These are phyloP conservation scores for Globisporangium yorkense DNA, from an alignment of 352 stramenopile species.

Conservation along the genomic window DNA sequence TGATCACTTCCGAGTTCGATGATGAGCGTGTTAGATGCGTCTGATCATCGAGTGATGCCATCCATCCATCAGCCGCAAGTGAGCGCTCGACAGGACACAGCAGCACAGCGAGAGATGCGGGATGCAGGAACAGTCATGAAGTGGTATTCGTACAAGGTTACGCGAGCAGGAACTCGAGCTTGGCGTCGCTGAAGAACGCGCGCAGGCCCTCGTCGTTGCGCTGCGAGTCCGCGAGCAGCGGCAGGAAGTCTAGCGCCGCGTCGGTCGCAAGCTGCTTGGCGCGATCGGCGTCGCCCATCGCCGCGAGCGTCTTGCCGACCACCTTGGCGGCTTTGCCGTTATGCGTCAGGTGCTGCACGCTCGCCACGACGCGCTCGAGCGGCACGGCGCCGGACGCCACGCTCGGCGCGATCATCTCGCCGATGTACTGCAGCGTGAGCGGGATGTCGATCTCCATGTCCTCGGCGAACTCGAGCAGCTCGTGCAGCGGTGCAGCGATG, in stretches of 20 bases:
- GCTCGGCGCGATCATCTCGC: conserved; percentile 62
- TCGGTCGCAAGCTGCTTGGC: conserved; percentile 29
- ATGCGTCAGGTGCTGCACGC: conserved; percentile 37
- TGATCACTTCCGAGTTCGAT: too few species aligned
- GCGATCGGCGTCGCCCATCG: conserved; percentile 36
- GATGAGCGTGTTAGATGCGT: too few species aligned
- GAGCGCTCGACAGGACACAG: too few species aligned
- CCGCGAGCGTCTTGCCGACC: conserved; percentile 38
- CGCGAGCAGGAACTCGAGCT: conserved; percentile 15
- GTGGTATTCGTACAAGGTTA: conserved; percentile 15
- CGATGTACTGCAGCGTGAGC: conserved; percentile 60
- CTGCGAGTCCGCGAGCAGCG: conserved; percentile 10
- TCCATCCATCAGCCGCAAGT: too few species aligned
- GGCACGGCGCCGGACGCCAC: conserved; percentile 37
- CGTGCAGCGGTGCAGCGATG: conserved; percentile 34
- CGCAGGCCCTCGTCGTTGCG: conserved; percentile 12
- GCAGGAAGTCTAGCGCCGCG: conserved; percentile 13
- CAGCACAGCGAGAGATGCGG: too few species aligned
- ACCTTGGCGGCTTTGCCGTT: conserved; percentile 67
- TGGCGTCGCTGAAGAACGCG: conserved; percentile 12
- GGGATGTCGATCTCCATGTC: conserved; percentile 84
- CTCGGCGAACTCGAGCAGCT: conserved; percentile 68
- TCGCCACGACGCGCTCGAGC: conserved; percentile 34
- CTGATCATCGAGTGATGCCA: too few species aligned
- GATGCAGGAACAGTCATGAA: too few species aligned